phyloP scores from a whole-genome alignment of 768 basidiomycete genomes.

The Piloderma croceum region DNA sequence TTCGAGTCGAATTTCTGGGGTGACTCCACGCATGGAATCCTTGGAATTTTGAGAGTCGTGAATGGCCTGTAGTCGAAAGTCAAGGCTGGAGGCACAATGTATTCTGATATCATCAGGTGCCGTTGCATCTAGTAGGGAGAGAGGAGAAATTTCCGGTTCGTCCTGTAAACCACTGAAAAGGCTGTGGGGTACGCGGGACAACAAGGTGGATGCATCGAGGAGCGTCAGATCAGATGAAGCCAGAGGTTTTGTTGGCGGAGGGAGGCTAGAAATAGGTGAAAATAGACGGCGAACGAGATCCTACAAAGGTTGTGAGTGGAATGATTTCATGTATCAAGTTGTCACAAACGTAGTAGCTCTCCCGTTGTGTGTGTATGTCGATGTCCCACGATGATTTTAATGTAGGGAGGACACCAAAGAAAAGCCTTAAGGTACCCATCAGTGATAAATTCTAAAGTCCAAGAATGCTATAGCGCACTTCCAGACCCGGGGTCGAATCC shows the following conservation, averaged over 20 bases:
- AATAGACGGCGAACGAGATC: constrained; percentile 65
- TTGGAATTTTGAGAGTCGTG: constrained; percentile 21
- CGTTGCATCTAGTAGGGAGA: constrained; percentile 47
- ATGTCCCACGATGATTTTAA: constrained; percentile 54
- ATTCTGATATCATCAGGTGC: constrained; percentile 45
- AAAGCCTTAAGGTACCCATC: constrained; percentile 35
- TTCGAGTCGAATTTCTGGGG: constrained; percentile 40
- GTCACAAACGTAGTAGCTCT: constrained; percentile 63
- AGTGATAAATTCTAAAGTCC: constrained; percentile 3
- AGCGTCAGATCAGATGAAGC: constrained; percentile 43
- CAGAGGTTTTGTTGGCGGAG: constrained; percentile 36
- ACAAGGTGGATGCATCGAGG: constrained; percentile 46
- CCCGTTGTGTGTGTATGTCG: constrained; percentile 55
- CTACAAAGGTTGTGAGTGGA: constrained; percentile 30
- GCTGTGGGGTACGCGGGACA: constrained; percentile 47
- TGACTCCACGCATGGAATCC: constrained; percentile 19
- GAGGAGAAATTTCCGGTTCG: constrained; percentile 39
- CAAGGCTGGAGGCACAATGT: constrained; percentile 45
- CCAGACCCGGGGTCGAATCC: constrained; percentile 76
- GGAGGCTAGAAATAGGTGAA: constrained; percentile 42
- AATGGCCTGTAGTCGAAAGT: constrained; percentile 46
- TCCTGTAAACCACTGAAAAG: constrained; percentile 47
- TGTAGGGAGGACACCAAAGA: constrained; percentile 57
- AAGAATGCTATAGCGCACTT: constrained; percentile 50
- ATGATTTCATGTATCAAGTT: neutral